phyloP scores from a whole-genome alignment of 1,284 basidiomycete species.

The Grifola frondosa region DNA sequence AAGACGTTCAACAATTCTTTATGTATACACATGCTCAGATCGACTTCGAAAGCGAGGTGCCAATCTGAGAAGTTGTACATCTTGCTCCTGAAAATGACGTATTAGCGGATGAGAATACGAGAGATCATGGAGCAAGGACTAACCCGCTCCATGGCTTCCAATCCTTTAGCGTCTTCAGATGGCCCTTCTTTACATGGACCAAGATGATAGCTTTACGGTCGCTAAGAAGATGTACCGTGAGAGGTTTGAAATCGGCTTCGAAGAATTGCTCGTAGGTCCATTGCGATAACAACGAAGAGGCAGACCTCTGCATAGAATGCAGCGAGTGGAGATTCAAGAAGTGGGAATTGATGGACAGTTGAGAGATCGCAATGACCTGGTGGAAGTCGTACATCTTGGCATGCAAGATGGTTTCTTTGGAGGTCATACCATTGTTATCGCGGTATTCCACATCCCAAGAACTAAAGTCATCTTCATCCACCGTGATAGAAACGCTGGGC shows the following conservation, averaged over 20 bases:
- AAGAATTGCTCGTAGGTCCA: slow-evolving; percentile 30
- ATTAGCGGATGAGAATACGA: not conserved
- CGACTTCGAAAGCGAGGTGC: slow-evolving; percentile 28
- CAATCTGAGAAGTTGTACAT: slow-evolving; percentile 14
- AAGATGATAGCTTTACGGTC: slow-evolving; percentile 28
- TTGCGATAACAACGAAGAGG: slow-evolving; percentile 16
- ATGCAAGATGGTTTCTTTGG: slow-evolving; percentile 26
- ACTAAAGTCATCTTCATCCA: slow-evolving; percentile 10
- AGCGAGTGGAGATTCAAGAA: no score
- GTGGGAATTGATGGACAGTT: slow-evolving; percentile 30
- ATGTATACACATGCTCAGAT: slow-evolving; percentile 17
- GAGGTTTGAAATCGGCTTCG: slow-evolving; percentile 25
- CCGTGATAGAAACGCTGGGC: no score
- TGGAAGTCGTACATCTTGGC: slow-evolving; percentile 32
- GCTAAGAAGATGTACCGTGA: slow-evolving; percentile 26
- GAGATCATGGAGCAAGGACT: not conserved
- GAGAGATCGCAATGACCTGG: slow-evolving; percentile 31
- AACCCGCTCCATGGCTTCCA: slow-evolving; percentile 23
- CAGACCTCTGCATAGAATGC: no score
- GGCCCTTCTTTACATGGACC: slow-evolving; percentile 25
- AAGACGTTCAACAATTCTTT: slow-evolving; percentile 10
- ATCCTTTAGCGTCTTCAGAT: slow-evolving; percentile 22
- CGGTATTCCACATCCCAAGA: slow-evolving; percentile 12
- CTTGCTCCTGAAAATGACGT: slow-evolving; percentile 1
- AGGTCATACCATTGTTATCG: slow-evolving; percentile 10